Evolutionary conservation across 2,329 filamentous ascomycete species (phyloP), one percentile per base, ranked within the genome.

Genomic region (Diaporthe aspalathi): DNA sequence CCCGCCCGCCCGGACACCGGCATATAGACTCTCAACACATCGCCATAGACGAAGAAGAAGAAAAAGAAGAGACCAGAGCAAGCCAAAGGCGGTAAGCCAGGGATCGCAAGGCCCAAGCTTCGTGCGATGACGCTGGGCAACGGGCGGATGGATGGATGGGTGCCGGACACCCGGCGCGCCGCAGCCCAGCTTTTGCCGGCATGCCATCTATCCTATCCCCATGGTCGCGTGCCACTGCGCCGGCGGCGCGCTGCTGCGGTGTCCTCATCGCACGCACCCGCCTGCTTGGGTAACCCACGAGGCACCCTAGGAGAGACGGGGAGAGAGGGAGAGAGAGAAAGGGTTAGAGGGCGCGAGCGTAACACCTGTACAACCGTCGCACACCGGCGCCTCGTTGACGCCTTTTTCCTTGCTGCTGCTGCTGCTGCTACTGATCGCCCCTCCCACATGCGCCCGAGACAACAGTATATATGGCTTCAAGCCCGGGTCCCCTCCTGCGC

Each of bases 11-110:
- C 56, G 56, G 56, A 24, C 20, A 22, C 56, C 16, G 17, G 24
- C 56, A 60, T 60, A 7, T 45, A 17, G 22, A 60, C n/a, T n/a
- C n/a, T n/a, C n/a, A n/a, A n/a, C 56, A 60, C 56, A 27, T 60
- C 56, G 45, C 16, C 56, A 45, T 22, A 8, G 16, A 57, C 5
- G 22, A 38, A 38, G 5, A 12, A 38, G 32, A n/a, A 35, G 5
- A 5, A 5, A 35, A 5, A 35, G 32, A 5, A 35, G 32, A 35
- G 32, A 35, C 32, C n/a, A n/a, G n/a, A n/a, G n/a, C n/a, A n/a
- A n/a, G n/a, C n/a, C 32, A 5, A 32, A 32, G 32, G 32, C 32
- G 32, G 32, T 32, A 32, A 32, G 32, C 8, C 5, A 32, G n/a
- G n/a, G 8, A 32, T 32, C 6, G 20, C 11, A 50, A 7, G 49